Conservation (phyloP, 148 eudicot species). For the Rhododendron kiyosumense region DNA sequence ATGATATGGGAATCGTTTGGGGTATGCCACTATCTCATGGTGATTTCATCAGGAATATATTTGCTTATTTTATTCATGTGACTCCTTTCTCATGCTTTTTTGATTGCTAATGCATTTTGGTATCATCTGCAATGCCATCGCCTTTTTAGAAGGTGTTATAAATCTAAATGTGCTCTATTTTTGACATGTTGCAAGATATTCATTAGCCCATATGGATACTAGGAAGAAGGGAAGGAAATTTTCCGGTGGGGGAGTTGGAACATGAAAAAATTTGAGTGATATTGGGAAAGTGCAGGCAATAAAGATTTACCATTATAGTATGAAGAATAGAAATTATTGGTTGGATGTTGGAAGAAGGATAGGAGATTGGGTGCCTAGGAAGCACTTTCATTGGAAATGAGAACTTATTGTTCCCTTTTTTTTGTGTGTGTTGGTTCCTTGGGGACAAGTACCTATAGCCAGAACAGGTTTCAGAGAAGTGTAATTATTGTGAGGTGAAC, state of each 20-base stretch:
- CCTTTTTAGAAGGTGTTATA: neutral
- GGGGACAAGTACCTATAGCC: neutral
- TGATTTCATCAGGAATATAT: neutral
- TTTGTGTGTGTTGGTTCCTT: neutral
- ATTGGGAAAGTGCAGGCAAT: neutral
- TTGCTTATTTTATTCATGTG: neutral
- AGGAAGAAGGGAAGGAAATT: neutral
- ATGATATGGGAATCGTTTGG: constrained; percentile 99
- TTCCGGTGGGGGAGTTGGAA: neutral
- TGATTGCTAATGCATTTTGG: neutral
- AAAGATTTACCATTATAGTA: neutral
- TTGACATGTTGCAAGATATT: neutral
- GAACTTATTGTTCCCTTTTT: neutral
- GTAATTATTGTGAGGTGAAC: neutral
- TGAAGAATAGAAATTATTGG: neutral
- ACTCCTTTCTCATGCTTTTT: neutral
- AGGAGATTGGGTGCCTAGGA: neutral
- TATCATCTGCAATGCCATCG: neutral
- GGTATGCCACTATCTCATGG: constrained; percentile 48
- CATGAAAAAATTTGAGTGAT: neutral
- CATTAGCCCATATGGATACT: neutral
- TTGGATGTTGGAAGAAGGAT: neutral
- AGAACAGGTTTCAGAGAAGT: neutral
- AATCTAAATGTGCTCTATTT: neutral
- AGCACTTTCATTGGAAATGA: neutral